Evolutionary conservation across 352 stramenopile genomes (phyloP), one percentile per base, ranked within the genome.

Genomic region (Globisporangium rhizosaccharum): DNA sequence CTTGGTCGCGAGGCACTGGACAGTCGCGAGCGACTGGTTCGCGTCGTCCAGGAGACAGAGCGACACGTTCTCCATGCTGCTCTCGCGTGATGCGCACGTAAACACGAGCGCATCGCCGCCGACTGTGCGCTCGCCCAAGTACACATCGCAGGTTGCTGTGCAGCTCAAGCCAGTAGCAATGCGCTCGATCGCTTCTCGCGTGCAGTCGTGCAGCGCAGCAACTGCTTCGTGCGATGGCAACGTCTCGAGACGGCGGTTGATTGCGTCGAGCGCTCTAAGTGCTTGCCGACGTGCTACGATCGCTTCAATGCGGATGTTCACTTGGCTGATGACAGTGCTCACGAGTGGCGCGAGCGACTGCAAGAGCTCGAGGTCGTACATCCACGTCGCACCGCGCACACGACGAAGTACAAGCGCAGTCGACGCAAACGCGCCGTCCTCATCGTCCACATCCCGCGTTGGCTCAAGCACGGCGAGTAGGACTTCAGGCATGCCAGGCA

Each of bases 331-430:
- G 0, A 88, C 42, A 12, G 67, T 61, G 36, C 88, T 76, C 20
- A 88, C 56, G 20, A 65, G 49, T 4, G 75, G 73, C 11, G 86
- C 14, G 17, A 88, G 48, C 3, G 59, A 67, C 1, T 57, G 30
- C 3, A 93, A 42, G 26, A 90, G 81, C 7, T 89, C 79, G 20
- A 76, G 46, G 44, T 90, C 81, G 48, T 86, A 87, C 15, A 46
- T 49, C 81, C 81, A 91, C 1, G 70, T 73, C 9, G 71, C 74
- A 0, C 72, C 71, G 8, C 54, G 54, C 0, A 88, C 72, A 3
- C 83, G 70, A 1, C 66, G 78, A 30, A 93, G 41, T 0, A 90
- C 53, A 2, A 93, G 61, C 14, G 60, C 59, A 0, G 75, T 84
- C 18, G 60, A 39, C 0, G 62, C 9, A 25, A 70, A 53, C 4